Conservation (phyloP, 1,284 basidiomycete species). For the Leccinum fuscescens region DNA sequence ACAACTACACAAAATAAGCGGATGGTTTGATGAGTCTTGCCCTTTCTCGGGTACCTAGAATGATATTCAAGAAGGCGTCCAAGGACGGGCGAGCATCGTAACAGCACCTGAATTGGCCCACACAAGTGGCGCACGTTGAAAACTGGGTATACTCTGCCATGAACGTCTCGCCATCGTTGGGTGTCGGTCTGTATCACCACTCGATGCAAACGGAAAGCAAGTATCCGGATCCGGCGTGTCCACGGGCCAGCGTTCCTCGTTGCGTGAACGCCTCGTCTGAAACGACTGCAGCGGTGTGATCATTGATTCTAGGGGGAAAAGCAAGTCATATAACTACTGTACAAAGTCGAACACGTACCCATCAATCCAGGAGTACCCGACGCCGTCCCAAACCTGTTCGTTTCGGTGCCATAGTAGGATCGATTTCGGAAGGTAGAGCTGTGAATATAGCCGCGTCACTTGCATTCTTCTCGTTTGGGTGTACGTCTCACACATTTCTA, state of each 20-base stretch:
- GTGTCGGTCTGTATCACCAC: conserved; percentile 76
- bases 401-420: conserved; percentile 99
- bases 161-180: conserved; percentile 97
- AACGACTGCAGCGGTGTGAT: conserved; percentile 73
- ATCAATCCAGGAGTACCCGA: conserved; percentile 99
- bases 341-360: conserved; percentile 48
- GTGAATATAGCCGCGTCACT: conserved; percentile 1
- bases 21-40: no score
- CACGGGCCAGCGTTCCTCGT: conserved; percentile 73
- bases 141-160: conserved; percentile 64
- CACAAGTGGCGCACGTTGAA: no score
- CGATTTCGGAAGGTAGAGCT: conserved; percentile 92
- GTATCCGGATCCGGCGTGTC: conserved; percentile 94
- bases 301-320: conserved; percentile 71
- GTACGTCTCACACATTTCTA: neutral
- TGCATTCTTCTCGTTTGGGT: neutral
- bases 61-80: no score
- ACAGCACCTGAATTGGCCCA: no score
- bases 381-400: conserved; percentile 99
- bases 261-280: conserved; percentile 83
- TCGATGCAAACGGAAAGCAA: neutral
- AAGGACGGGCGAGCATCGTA: no score
- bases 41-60: no score
- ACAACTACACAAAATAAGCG: no score
- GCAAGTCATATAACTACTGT: neutral